Percentiles rank a stretch among this genome's conserved stretches.
Conservation (phyloP, 148 eudicot species). For the Vaccinium darrowii region DNA sequence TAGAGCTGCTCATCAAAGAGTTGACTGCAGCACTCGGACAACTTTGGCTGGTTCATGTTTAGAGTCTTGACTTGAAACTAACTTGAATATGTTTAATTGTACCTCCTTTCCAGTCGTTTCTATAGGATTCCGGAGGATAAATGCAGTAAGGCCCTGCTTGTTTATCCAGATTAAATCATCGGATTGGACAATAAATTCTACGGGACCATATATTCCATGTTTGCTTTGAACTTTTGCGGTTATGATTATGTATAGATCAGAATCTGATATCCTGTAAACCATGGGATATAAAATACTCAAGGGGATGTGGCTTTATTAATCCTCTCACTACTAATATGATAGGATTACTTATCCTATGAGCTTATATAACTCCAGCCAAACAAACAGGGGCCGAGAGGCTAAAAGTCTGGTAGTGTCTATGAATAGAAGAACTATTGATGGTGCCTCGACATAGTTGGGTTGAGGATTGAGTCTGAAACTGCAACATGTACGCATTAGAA, state of each 20-base stretch:
- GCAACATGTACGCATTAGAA: not conserved
- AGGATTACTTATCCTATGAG: not conserved
- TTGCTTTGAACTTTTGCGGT: not conserved
- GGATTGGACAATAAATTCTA: not conserved
- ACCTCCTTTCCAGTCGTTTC: not conserved
- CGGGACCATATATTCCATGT: not conserved
- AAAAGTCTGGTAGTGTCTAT: not conserved
- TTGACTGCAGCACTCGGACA: not conserved
- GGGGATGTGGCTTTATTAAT: not conserved
- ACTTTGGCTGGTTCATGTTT: not conserved
- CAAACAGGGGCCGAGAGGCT: not conserved
- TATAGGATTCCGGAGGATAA: not conserved
- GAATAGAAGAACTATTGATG: not conserved
- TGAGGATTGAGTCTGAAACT: not conserved
- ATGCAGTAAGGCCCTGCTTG: not conserved
- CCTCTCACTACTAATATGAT: not conserved
- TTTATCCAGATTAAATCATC: not conserved
- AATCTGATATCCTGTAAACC: not conserved
- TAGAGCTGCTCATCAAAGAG: not conserved
- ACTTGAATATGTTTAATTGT: not conserved
- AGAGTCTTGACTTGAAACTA: not conserved
- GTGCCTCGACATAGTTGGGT: not conserved
- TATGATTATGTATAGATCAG: not conserved
- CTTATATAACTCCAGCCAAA: not conserved
- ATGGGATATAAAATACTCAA: not conserved